These are phyloP conservation scores for Grammothele lineata DNA, from an alignment of 768 basidiomycete species.

Conservation along the genomic window DNA sequence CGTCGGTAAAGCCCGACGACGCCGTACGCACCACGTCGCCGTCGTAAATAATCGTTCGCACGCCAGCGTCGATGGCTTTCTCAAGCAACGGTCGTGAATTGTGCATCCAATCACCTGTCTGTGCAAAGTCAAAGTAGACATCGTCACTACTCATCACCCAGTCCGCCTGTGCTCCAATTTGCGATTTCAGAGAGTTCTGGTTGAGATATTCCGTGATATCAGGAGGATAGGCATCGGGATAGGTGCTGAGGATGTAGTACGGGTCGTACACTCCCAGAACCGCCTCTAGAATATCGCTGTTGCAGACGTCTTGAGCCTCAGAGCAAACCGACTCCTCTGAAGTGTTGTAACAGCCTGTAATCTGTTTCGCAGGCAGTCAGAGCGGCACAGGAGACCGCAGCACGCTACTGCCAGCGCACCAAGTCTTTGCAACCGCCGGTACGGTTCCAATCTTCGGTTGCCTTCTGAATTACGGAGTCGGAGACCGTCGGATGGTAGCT, in stretches of 20 bases:
- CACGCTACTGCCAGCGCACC: conserved; percentile 24
- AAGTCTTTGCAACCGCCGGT: conserved; percentile 47
- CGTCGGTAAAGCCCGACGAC: background rate
- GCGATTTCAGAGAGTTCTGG: conserved; percentile 24
- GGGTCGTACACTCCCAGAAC: conserved; percentile 55
- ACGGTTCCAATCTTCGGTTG: conserved; percentile 39
- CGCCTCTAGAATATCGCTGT: conserved; percentile 46
- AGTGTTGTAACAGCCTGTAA: conserved; percentile 48
- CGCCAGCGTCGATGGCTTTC: conserved; percentile 56
- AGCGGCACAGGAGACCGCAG: background rate
- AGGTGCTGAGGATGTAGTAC: conserved; percentile 41
- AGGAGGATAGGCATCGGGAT: conserved; percentile 47
- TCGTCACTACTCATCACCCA: conserved; percentile 38
- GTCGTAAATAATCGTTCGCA: conserved; percentile 47
- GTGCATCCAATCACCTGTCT: conserved; percentile 57
- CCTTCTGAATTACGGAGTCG: conserved; percentile 32
- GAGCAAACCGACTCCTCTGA: conserved; percentile 46
- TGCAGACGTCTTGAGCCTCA: conserved; percentile 53
- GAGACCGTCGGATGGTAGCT: conserved; percentile 52
- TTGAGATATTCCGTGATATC: conserved; percentile 30
- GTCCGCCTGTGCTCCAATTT: conserved; percentile 40
- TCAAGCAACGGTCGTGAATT: conserved; percentile 45
- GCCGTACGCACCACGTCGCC: conserved; percentile 47
- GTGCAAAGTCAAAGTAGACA: conserved; percentile 45
- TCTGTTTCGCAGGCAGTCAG: conserved; percentile 29